phyloP scores from a whole-genome alignment of 202 grass and related monocot species.

The Hordeum pubiflorum region DNA sequence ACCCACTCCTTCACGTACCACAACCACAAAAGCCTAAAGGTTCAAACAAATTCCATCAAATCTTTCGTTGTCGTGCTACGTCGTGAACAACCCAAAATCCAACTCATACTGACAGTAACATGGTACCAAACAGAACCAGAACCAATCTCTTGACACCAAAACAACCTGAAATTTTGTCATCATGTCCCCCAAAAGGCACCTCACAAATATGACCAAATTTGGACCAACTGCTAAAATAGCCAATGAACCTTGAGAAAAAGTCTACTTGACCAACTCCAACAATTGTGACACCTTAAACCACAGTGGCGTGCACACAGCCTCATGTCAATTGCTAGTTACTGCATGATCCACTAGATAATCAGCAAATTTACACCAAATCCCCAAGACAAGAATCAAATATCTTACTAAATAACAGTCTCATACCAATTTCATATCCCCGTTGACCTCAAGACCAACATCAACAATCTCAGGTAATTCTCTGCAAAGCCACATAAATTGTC shows the following conservation, averaged over 20 bases:
- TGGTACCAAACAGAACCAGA: background rate
- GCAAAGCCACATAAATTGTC: background rate
- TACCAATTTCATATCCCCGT: background rate
- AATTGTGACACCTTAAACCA: background rate
- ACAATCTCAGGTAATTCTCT: background rate
- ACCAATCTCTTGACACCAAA: background rate
- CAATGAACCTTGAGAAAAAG: background rate
- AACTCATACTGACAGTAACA: background rate
- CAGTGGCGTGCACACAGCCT: background rate
- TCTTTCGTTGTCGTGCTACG: background rate
- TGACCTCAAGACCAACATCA: background rate
- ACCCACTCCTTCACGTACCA: background rate
- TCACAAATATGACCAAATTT: background rate
- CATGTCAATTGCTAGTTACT: background rate
- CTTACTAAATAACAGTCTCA: background rate
- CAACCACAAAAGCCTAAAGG: background rate
- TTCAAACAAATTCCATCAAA: background rate
- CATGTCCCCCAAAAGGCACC: background rate
- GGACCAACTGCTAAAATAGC: background rate
- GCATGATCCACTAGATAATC: slow-evolving; percentile 14
- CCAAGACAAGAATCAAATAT: background rate
- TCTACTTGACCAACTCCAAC: background rate
- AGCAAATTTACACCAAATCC: background rate
- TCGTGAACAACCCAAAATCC: background rate
- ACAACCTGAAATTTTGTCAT: background rate